phyloP scores from a whole-genome alignment of 441 rosid genomes.

The Erysimum pusillum region DNA sequence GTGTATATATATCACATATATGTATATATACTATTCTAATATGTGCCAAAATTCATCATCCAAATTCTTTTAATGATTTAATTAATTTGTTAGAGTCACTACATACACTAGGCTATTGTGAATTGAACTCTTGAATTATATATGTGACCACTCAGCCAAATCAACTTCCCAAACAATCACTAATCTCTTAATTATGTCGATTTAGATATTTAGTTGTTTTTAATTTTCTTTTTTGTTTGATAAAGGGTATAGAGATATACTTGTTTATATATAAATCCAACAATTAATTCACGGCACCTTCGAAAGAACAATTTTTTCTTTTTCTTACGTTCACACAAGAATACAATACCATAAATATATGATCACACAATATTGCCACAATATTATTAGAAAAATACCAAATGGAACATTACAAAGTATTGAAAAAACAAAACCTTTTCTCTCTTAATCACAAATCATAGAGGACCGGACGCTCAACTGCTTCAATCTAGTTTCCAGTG shows the following conservation, averaged over 20 bases:
- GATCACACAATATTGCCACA: slow-evolving; percentile 24
- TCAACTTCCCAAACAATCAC: not conserved
- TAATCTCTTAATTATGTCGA: slow-evolving; percentile 1
- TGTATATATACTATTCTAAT: not conserved
- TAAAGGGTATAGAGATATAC: not conserved
- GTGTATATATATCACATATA: not conserved
- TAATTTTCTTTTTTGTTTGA: no score
- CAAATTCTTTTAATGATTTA: not conserved
- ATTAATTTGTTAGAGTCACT: not conserved
- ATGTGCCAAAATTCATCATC: not conserved
- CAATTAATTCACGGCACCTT: slow-evolving; percentile 14
- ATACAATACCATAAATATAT: slow-evolving; percentile 29
- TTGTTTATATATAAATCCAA: not conserved
- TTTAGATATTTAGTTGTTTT: not conserved
- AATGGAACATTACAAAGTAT: slow-evolving; percentile 29
- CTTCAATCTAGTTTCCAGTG: slow-evolving; percentile 37
- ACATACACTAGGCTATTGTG: not conserved
- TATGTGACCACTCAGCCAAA: not conserved
- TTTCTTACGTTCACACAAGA: slow-evolving; percentile 27
- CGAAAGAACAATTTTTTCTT: not conserved
- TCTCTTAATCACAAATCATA: slow-evolving; percentile 38
- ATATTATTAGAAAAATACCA: slow-evolving; percentile 25
- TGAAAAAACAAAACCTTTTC: not conserved
- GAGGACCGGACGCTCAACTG: slow-evolving; percentile 50
- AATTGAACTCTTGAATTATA: not conserved